Conservation (phyloP, 2,329 filamentous ascomycete genomes). For the Rachicladosporium sp. region DNA sequence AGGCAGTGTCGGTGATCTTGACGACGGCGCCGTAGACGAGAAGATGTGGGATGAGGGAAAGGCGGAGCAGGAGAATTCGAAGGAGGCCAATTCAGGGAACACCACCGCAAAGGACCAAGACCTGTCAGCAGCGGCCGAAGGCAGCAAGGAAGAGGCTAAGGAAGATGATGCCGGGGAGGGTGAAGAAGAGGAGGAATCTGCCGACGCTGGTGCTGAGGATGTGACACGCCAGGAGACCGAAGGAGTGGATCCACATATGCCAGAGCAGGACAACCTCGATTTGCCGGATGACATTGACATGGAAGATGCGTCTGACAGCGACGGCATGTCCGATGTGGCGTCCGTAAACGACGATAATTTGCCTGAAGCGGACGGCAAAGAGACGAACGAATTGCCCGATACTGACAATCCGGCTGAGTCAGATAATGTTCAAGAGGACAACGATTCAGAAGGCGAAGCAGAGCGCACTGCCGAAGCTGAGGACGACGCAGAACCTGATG, state of each 20-base stretch:
- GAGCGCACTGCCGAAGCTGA: slow-evolving; percentile 24
- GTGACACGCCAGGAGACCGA: slow-evolving; percentile 55
- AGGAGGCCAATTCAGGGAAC: slow-evolving; percentile 50
- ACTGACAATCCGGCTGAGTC: slow-evolving; percentile 24
- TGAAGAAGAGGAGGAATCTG: slow-evolving; percentile 21
- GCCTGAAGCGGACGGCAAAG: neutral
- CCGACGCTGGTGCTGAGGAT: slow-evolving; percentile 42
- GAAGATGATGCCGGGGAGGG: slow-evolving; percentile 52
- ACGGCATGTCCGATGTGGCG: slow-evolving; percentile 25
- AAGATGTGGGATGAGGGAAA: slow-evolving; percentile 95
- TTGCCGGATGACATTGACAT: slow-evolving; percentile 81
- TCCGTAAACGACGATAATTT: slow-evolving; percentile 8
- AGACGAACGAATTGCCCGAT: neutral
- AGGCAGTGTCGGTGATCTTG: slow-evolving; percentile 72
- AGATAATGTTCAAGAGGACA: slow-evolving; percentile 25
- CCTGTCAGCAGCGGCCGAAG: slow-evolving; percentile 32
- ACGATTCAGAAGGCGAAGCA: slow-evolving; percentile 22
- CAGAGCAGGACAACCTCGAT: slow-evolving; percentile 71
- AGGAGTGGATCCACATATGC: slow-evolving; percentile 59
- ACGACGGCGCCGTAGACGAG: slow-evolving; percentile 66
- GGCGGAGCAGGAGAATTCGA: slow-evolving; percentile 68
- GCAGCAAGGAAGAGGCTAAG: slow-evolving; percentile 38
- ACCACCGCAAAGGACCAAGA: slow-evolving; percentile 38
- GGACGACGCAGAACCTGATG: slow-evolving; percentile 30
- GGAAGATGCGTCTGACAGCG: slow-evolving; percentile 46